A percentile compares a stretch with the other conserved stretches of the same genome.
These are phyloP conservation scores for Pseudogymnoascus sp. DNA, from an alignment of 2,329 filamentous ascomycete species.

Conservation along the genomic window DNA sequence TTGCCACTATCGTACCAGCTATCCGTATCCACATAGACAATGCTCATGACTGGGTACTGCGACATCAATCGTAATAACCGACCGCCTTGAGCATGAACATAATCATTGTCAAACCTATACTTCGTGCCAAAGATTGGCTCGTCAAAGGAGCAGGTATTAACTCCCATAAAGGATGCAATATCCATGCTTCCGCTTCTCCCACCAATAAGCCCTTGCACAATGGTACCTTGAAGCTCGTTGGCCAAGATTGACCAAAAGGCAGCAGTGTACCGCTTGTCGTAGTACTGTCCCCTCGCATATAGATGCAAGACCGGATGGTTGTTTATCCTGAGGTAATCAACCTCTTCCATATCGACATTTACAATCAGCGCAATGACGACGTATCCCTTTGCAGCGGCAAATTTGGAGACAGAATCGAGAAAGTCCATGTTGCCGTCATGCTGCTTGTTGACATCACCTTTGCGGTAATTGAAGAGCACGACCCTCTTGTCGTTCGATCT, in stretches of 20 bases:
- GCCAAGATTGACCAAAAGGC: conserved; percentile 7
- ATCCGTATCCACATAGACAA: background rate
- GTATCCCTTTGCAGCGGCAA: background rate
- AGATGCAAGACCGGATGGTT: background rate
- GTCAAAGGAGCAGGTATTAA: conserved; percentile 1
- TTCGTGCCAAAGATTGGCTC: background rate
- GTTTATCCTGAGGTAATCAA: background rate
- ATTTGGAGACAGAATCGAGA: background rate
- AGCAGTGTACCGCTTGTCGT: conserved; percentile 6
- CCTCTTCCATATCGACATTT: background rate
- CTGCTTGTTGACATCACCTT: conserved; percentile 1
- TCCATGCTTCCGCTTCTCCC: background rate
- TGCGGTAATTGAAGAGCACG: conserved; percentile 8
- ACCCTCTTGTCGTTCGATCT: background rate
- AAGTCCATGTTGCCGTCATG: background rate
- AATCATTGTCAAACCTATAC: background rate
- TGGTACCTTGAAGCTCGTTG: background rate
- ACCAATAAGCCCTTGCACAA: conserved; percentile 1
- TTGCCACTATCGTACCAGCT: background rate
- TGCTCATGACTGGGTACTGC: background rate
- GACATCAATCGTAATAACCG: background rate
- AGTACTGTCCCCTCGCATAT: background rate
- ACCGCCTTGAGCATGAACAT: background rate
- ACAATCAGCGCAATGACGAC: background rate
- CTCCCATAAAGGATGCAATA: conserved; percentile 9